Evolutionary conservation across 257 asterid genomes (phyloP).

Genomic region (Osmanthus fragrans): DNA sequence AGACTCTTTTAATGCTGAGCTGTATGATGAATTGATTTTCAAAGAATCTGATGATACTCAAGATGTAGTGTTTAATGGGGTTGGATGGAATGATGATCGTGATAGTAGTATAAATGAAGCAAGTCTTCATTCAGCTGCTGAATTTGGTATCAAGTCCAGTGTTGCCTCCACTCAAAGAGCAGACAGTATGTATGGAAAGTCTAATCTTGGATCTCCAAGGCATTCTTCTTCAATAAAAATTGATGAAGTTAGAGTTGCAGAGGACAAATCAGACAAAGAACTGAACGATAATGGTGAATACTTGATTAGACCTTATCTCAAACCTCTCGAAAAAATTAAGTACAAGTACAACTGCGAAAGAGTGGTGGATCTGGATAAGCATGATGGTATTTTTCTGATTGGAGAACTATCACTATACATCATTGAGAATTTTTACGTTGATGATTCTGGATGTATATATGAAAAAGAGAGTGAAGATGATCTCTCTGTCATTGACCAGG

Average conservation of each 20-base stretch:
- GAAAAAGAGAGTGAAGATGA: conserved; percentile 94
- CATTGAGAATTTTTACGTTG: conserved; percentile 91
- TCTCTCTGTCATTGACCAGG: conserved; percentile 93
- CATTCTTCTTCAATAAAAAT: conserved; percentile 57
- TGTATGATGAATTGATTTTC: conserved; percentile 67
- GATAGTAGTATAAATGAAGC: conserved; percentile 88
- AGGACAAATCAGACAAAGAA: conserved; percentile 82
- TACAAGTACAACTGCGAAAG: conserved; percentile 93
- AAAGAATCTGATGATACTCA: conserved; percentile 71
- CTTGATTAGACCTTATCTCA: conserved; percentile 91
- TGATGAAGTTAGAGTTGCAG: conserved; percentile 65
- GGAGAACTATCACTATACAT: conserved; percentile 89
- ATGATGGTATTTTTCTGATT: conserved; percentile 89
- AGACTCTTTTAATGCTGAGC: conserved; percentile 58
- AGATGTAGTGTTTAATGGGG: conserved; percentile 69
- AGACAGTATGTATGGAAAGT: conserved; percentile 69
- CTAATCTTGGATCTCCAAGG: conserved; percentile 77
- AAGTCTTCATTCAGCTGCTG: conserved; percentile 88
- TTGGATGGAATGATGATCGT: conserved; percentile 85
- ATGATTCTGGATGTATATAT: conserved; percentile 88
- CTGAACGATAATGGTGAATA: conserved; percentile 91
- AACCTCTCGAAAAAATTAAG: conserved; percentile 84
- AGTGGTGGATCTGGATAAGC: conserved; percentile 98
- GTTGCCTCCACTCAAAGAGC: conserved; percentile 59
- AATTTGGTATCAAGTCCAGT: conserved; percentile 76